Evolutionary conservation across 495 filamentous ascomycete genomes (phyloP).

Genomic region (Aspergillus homomorphus): DNA sequence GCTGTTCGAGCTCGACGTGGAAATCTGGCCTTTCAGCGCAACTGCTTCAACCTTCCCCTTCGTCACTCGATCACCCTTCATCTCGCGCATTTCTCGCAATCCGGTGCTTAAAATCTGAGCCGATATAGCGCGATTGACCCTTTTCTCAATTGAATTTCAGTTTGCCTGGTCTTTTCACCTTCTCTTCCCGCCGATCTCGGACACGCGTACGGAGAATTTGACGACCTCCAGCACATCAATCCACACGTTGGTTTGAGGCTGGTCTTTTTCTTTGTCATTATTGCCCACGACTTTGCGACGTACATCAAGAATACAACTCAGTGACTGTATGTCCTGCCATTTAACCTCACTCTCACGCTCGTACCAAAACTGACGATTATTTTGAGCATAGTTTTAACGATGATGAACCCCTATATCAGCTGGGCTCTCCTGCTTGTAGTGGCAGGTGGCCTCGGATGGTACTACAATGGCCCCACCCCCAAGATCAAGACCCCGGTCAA

Average conservation of each 20-base stretch:
- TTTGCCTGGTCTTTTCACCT: background rate
- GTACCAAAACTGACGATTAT: constrained; percentile 8
- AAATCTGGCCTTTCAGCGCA: constrained; percentile 27
- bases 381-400: constrained; percentile 20
- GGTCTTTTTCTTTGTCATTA: background rate
- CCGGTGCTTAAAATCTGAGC: constrained; percentile 18
- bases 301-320: constrained; percentile 1
- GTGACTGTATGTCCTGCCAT: constrained; percentile 6
- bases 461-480: constrained; percentile 41
- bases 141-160: constrained; percentile 3
- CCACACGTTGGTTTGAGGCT: constrained; percentile 1
- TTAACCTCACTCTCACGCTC: background rate
- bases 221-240: constrained; percentile 5
- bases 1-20: constrained; percentile 10
- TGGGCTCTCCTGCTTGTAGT: constrained; percentile 59
- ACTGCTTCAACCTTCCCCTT: constrained; percentile 14
- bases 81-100: constrained; percentile 9
- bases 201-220: constrained; percentile 4
- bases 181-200: background rate
- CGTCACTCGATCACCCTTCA: constrained; percentile 12
- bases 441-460: constrained; percentile 46
- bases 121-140: constrained; percentile 17
- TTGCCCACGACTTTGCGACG: constrained; percentile 17
- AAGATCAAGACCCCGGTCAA: constrained; percentile 35
- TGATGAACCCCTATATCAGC: constrained; percentile 49